Conservation (phyloP, 768 basidiomycete species). For the Agaricus sinodeliciosus region DNA sequence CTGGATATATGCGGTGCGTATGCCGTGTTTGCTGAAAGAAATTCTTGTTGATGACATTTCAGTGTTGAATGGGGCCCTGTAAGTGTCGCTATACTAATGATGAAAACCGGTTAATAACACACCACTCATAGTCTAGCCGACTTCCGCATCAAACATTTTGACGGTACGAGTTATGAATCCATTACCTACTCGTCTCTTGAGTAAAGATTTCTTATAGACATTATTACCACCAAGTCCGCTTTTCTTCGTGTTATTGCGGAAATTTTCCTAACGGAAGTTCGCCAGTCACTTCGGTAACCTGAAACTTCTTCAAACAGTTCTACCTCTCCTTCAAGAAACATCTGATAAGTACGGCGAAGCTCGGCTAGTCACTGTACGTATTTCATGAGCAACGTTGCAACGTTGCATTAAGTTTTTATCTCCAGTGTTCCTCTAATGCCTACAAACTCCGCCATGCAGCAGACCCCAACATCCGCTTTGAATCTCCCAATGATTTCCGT, state of each 20-base stretch:
- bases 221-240: constrained; percentile 1
- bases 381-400: not conserved
- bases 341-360: constrained; percentile 9
- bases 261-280: not conserved
- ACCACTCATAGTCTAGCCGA: not conserved
- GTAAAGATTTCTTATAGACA: not conserved
- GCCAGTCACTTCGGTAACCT: constrained; percentile 8
- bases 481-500: constrained; percentile 4
- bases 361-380: constrained; percentile 1
- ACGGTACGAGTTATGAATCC: not conserved
- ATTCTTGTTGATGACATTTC: not conserved
- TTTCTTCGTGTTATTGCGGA: not conserved
- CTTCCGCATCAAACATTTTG: not conserved
- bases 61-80: constrained; percentile 7
- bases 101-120: not conserved
- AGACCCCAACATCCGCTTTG: constrained; percentile 1
- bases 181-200: not conserved
- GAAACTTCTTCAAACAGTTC: constrained; percentile 1
- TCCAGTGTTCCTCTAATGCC: constrained; percentile 1
- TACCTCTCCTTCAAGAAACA: constrained; percentile 6
- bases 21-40: not conserved
- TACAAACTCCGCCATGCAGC: not conserved
- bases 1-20: constrained; percentile 43
- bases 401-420: not conserved
- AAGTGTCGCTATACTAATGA: not conserved